A percentile compares a stretch with the other conserved stretches of the same genome.
Conservation (phyloP, 371 early-diverging fungal species). For the Mucor lusitanicus region DNA sequence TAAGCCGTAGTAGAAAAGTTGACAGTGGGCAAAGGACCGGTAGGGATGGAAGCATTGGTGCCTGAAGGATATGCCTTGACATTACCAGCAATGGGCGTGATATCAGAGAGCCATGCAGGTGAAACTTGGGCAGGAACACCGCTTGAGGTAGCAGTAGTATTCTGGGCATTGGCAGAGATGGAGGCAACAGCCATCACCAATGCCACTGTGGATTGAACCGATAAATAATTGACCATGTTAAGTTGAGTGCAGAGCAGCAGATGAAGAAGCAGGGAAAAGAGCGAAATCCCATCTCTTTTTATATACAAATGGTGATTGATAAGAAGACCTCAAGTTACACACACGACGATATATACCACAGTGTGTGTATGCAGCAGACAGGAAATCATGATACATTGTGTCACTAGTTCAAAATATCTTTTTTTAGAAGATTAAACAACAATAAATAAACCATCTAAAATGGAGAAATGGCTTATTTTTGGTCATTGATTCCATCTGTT, state of each 20-base stretch:
- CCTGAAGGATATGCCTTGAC: slow-evolving; percentile 19
- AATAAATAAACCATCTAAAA: slow-evolving; percentile 1
- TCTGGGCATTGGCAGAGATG: slow-evolving; percentile 10
- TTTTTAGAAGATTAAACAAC: not conserved
- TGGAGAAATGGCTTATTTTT: slow-evolving; percentile 14
- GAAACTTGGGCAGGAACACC: slow-evolving; percentile 27
- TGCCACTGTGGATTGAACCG: slow-evolving; percentile 5
- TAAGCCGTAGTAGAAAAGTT: slow-evolving; percentile 26
- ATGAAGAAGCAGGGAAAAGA: too few relatives aligned
- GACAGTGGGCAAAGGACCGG: slow-evolving; percentile 28
- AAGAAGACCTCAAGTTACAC: not conserved
- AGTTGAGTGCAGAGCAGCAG: too few relatives aligned
- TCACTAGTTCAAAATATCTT: not conserved
- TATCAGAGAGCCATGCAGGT: slow-evolving; percentile 23
- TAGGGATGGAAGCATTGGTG: slow-evolving; percentile 25
- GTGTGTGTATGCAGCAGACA: not conserved
- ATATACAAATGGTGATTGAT: not conserved
- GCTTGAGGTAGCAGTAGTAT: slow-evolving; percentile 9
- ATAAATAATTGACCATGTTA: slow-evolving; percentile 7
- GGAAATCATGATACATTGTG: not conserved
- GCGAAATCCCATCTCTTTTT: not conserved
- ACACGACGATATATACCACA: not conserved
- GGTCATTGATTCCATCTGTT: not conserved
- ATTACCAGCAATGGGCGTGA: slow-evolving; percentile 25
- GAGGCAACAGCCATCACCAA: slow-evolving; percentile 2